Conservation (phyloP, 352 stramenopile genomes). For the Globisporangium echinulatum region DNA sequence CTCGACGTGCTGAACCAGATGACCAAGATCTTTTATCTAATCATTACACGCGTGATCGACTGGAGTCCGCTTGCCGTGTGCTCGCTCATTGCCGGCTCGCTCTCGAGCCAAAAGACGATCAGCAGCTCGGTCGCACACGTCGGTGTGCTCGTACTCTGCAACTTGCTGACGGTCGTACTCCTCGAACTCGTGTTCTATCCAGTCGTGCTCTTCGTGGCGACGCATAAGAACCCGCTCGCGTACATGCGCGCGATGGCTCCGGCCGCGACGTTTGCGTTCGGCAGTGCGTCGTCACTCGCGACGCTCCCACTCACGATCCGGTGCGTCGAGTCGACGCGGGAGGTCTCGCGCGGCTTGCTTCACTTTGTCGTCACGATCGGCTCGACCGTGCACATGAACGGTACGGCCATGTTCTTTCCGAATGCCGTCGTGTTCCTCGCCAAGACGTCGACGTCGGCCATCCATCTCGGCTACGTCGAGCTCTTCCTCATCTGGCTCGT, state of each 20-base stretch:
- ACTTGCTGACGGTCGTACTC: conserved; percentile 31
- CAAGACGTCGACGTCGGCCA: conserved; percentile 28
- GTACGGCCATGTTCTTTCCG: conserved; percentile 67
- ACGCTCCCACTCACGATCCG: conserved; percentile 61
- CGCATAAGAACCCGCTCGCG: conserved; percentile 41
- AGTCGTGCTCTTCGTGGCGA: conserved; percentile 34
- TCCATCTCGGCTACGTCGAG: conserved; percentile 39
- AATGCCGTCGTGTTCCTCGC: conserved; percentile 63
- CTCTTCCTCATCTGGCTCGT: conserved; percentile 54
- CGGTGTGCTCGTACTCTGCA: conserved; percentile 49
- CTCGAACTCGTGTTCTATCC: conserved; percentile 59
- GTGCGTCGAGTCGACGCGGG: conserved; percentile 50
- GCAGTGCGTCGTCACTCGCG: conserved; percentile 58
- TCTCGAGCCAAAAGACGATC: conserved; percentile 41
- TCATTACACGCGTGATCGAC: conserved; percentile 59
- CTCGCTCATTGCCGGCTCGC: conserved; percentile 64
- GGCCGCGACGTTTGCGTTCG: conserved; percentile 56
- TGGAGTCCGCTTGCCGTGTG: conserved; percentile 58
- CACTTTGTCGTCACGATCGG: conserved; percentile 74
- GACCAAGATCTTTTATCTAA: conserved; percentile 63
- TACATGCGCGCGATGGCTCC: conserved; percentile 65
- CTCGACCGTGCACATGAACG: conserved; percentile 71
- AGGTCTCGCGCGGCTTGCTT: conserved; percentile 47
- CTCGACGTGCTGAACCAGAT: conserved; percentile 57
- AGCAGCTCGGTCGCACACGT: conserved; percentile 38